Percentiles rank a stretch among this genome's conserved stretches.
Evolutionary conservation across 2,329 filamentous ascomycete species (phyloP).

Genomic region (Colletotrichum chlorophyti): DNA sequence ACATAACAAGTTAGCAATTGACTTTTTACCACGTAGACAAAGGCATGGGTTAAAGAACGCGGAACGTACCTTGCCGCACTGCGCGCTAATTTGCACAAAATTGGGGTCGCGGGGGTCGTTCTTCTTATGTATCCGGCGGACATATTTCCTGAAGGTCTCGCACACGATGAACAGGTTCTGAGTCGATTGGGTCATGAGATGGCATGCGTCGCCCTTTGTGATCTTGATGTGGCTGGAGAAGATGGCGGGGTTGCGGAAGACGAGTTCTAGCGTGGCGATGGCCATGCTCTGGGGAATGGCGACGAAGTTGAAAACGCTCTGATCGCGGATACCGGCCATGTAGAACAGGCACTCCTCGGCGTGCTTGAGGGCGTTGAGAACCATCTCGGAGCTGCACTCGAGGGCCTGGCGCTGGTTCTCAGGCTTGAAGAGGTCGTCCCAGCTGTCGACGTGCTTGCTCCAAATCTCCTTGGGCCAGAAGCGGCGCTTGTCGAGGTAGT

Average conservation of each 20-base stretch:
- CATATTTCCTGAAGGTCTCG: conserved; percentile 80
- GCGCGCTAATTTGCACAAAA: conserved; percentile 88
- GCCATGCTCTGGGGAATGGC: conserved; percentile 98
- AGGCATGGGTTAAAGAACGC: neutral
- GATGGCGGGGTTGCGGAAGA: conserved; percentile 89
- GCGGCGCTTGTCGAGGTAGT: conserved; percentile 83
- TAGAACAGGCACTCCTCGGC: conserved; percentile 97
- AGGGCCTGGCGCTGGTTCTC: conserved; percentile 80
- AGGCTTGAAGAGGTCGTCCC: conserved; percentile 87
- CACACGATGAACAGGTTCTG: conserved; percentile 86
- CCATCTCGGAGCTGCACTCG: conserved; percentile 91
- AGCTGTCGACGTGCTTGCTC: conserved; percentile 91
- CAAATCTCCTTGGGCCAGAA: conserved; percentile 98
- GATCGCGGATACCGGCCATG: conserved; percentile 91
- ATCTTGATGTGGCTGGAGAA: conserved; percentile 94
- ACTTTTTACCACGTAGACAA: neutral
- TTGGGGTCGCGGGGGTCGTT: conserved; percentile 94
- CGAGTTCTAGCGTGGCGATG: conserved; percentile 89
- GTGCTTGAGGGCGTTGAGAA: conserved; percentile 85
- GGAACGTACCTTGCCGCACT: conserved; percentile 77
- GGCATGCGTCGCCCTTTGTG: conserved; percentile 91
- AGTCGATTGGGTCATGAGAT: conserved; percentile 89
- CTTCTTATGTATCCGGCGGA: conserved; percentile 86
- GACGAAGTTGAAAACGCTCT: conserved; percentile 98
- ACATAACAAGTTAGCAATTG: conserved; percentile 26